phyloP scores from a whole-genome alignment of 83 land plant species.

The Isoetes engelmannii region DNA sequence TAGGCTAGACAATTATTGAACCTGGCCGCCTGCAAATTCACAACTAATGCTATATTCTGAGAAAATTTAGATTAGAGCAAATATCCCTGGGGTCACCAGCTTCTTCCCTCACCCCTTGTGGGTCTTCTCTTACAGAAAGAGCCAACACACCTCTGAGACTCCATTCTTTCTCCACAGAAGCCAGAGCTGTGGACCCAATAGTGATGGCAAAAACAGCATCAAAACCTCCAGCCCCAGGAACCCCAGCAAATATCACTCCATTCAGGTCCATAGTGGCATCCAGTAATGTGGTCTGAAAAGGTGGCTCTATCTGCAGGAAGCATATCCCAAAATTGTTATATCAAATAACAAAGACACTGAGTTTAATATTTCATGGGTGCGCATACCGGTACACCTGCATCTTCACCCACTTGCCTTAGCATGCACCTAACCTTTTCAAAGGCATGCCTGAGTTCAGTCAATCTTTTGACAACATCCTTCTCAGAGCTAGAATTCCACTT shows the following conservation, averaged over 20 bases:
- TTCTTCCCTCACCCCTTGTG: constrained; percentile 69
- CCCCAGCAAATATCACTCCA: constrained; percentile 91
- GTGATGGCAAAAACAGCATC: constrained; percentile 96
- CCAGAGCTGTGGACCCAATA: constrained; percentile 45
- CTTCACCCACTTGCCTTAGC: constrained; percentile 75
- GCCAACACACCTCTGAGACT: constrained; percentile 69
- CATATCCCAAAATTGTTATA: neutral
- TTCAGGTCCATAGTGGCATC: constrained; percentile 73
- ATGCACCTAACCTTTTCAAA: constrained; percentile 56
- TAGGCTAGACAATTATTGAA: too few species aligned
- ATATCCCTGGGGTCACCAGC: constrained; percentile 52
- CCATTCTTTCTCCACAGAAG: constrained; percentile 51
- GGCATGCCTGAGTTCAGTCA: constrained; percentile 63
- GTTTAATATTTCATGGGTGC: neutral
- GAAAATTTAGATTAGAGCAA: too few species aligned
- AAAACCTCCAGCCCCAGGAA: constrained; percentile 98
- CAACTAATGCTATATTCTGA: too few species aligned
- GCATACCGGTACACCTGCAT: constrained; percentile 86
- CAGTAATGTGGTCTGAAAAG: constrained; percentile 63
- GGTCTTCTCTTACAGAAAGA: constrained; percentile 73
- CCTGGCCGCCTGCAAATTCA: too few species aligned
- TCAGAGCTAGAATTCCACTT: constrained; percentile 22
- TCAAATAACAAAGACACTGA: constrained; percentile 6
- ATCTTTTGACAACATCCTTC: constrained; percentile 39
- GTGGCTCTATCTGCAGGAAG: constrained; percentile 74